Evolutionary conservation across 345 rosid genomes (phyloP), one percentile per base, ranked within the genome.

Genomic region (Pelargonium nanum): DNA sequence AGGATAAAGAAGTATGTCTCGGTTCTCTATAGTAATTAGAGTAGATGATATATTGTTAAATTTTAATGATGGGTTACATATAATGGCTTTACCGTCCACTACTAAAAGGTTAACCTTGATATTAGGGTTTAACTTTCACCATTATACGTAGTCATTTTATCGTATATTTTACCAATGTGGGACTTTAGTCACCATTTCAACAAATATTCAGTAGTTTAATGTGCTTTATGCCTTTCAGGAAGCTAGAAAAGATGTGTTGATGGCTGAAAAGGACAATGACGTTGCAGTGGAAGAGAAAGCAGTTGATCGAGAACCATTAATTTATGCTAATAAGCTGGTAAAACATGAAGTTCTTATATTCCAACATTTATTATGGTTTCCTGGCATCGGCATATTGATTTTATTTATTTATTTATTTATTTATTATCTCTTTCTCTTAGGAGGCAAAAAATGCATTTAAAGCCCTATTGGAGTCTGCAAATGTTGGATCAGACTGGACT

Each of bases 401-500:
- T 52, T 61, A 67, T 66, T 19, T 26, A 17, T 22, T 30, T 22
- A 34, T 56, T 30, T 1, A 50, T 50, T 50, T 15, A 50, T 50
- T 16, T 50, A 50, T 50, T 19, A 24, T 51, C n/a, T n/a, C n/a
- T n/a, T 55, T 30, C 21, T 22, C 54, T 55, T 70, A 93, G 99
- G 99, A 93, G 64, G 96, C 95, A 34, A 78, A 67, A 74, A 72
- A 77, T 80, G 85, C 88, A 66, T 93, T 93, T 74, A 87, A 83
- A 72, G 77, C 87, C 24, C 92, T 93, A 75, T 65, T 93, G 79
- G 87, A 93, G 68, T 80, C 85, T 22, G 80, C 80, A 73, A 89
- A 83, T 78, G 82, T 93, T 72, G 84, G 87, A 63, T 73, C 89
- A 74, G 96, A 87, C 81, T 93, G 94, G 96, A 83, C 90, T 52